These are phyloP conservation scores for Colletotrichum tropicale DNA, from an alignment of 2,329 filamentous ascomycete genomes.

Conservation along the genomic window DNA sequence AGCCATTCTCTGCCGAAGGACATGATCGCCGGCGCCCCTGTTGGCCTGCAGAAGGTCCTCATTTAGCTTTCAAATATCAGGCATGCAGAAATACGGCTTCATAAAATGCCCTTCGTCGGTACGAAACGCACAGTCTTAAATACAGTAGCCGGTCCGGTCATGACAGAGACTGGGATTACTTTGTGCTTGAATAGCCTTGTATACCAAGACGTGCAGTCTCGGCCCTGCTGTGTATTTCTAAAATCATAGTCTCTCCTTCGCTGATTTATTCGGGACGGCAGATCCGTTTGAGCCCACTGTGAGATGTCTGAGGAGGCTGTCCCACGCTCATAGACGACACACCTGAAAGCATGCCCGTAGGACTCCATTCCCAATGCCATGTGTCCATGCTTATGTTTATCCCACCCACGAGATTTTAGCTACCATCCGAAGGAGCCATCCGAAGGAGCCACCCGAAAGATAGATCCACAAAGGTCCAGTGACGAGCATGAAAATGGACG, in stretches of 20 bases:
- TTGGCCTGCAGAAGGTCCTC: neutral
- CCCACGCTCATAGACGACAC: neutral
- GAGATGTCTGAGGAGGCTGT: neutral
- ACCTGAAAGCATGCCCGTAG: neutral
- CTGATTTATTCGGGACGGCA: neutral
- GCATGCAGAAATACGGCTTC: neutral
- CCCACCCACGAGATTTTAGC: neutral
- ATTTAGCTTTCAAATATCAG: too few relatives aligned
- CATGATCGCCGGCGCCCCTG: neutral
- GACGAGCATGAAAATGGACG: neutral
- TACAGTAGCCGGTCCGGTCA: neutral
- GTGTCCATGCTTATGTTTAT: neutral
- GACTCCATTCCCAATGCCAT: neutral
- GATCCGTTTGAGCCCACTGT: neutral
- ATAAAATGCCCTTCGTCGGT: neutral
- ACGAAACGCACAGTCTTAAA: neutral
- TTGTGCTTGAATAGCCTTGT: neutral
- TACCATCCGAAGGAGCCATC: neutral
- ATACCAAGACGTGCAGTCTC: neutral
- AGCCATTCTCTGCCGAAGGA: neutral
- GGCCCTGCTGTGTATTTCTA: neutral
- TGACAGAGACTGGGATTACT: neutral
- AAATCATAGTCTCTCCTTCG: neutral
- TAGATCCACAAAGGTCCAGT: neutral
- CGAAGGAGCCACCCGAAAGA: neutral